Conservation (phyloP, 2,329 filamentous ascomycete genomes). For the Colletotrichum sublineola region DNA sequence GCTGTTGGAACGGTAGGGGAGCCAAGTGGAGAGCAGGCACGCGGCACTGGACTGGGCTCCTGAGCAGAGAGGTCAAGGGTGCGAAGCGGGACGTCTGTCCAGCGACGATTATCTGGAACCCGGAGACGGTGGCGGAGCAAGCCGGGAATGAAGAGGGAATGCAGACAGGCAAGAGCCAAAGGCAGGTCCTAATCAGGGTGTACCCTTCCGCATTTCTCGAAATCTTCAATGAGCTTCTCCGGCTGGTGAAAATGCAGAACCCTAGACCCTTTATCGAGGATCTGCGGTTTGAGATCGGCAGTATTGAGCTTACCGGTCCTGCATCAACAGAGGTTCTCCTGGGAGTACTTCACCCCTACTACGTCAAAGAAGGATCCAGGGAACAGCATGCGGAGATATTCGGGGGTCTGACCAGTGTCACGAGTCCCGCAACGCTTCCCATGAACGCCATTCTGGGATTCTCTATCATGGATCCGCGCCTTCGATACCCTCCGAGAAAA, state of each 20-base stretch:
- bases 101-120: constrained; percentile 82
- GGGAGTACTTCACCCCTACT: constrained; percentile 72
- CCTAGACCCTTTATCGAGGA: constrained; percentile 76
- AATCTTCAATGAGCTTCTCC: constrained; percentile 73
- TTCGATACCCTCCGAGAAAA: constrained; percentile 79
- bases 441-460: constrained; percentile 79
- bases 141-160: constrained; percentile 44
- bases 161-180: constrained; percentile 46
- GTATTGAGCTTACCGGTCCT: constrained; percentile 72
- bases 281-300: constrained; percentile 75
- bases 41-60: constrained; percentile 62
- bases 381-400: constrained; percentile 64
- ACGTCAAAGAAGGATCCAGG: constrained; percentile 49
- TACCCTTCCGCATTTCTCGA: constrained; percentile 86
- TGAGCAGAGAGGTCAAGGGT: constrained; percentile 68
- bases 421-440: constrained; percentile 79
- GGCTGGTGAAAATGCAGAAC: constrained; percentile 69
- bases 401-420: constrained; percentile 67
- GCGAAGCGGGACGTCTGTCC: constrained; percentile 74
- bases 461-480: constrained; percentile 81
- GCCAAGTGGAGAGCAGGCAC: constrained; percentile 76
- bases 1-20: constrained; percentile 73
- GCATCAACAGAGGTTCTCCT: constrained; percentile 84
- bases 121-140: constrained; percentile 48
- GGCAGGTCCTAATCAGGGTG: constrained; percentile 76